Base-by-base conservation (phyloP, 192 early-diverging fungal species). In the Coemansia reversa region DNA sequence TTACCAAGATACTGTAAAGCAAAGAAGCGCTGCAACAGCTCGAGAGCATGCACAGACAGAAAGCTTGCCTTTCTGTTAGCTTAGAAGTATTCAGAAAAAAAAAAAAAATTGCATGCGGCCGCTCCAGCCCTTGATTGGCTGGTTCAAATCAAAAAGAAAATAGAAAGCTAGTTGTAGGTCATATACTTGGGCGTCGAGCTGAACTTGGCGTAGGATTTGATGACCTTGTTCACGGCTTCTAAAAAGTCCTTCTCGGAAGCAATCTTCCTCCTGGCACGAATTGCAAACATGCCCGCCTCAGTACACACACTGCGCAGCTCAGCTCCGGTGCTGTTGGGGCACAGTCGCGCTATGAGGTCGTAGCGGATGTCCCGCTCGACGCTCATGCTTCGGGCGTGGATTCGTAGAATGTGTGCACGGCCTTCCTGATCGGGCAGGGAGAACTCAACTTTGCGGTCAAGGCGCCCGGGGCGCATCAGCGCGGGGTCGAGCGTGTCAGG, bases 241-340 rank as follows among this genome's bases (percentile, higher is more conserved):
- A 99, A 87, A 83, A 97, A 99, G 85, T 99, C 98, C 85, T 99
- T 98, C 76, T 99, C 98, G 22, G 94, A 98, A 19, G 98, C 96
- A 18, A 98, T 87, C 90, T 98, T 98, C 87, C 96, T 89, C 75
- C 97, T 86, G 56, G 94, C 91, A 12, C 97, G 86, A 66, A 99
- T 99, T 2, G 97, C 97, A 87, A 94, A 99, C 97, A 99, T 99
- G 60, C 97, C 97, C 7, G 97, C 96, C 82, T 99, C 97, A 28
- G 97, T 99, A 84, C 97, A 99, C 56, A 99, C 97, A 75, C 90
- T 92, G 63, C 97, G 89, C 58, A 99, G 83, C 82, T 99, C 97
- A 19, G 97, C 97, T 61, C 97, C 97, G 1, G 98, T 99, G 62
- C 94, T 92, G 80, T 99, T 99, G 42, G 98, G 98, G 70, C 98